Evolutionary conservation across 2,329 filamentous ascomycete genomes (phyloP).

Genomic region (Balansia obtecta): DNA sequence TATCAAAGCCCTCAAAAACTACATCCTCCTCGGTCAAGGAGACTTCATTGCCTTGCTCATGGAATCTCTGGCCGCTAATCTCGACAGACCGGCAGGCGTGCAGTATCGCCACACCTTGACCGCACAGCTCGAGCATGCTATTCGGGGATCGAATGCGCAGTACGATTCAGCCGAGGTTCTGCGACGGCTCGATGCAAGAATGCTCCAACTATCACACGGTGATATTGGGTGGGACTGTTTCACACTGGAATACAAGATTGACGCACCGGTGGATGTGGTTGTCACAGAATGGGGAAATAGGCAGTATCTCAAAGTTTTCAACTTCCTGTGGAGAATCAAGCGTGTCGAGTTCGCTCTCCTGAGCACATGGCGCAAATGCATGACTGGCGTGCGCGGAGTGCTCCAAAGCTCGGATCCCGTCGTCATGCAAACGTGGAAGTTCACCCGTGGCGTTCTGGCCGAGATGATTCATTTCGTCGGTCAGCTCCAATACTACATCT

Average conservation of each 20-base stretch:
- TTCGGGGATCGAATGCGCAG: constrained; percentile 92
- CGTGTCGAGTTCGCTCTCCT: constrained; percentile 89
- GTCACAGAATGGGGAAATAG: constrained; percentile 92
- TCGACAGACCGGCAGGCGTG: constrained; percentile 89
- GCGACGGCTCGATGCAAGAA: constrained; percentile 84
- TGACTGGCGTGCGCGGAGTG: constrained; percentile 89
- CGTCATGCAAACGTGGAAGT: constrained; percentile 76
- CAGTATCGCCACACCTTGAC: constrained; percentile 95
- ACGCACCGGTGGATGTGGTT: constrained; percentile 90
- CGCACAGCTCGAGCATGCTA: constrained; percentile 94
- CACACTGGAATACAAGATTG: constrained; percentile 96
- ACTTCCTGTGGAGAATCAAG: constrained; percentile 97
- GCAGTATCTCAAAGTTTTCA: constrained; percentile 98
- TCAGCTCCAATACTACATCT: constrained; percentile 94
- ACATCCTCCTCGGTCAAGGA: constrained; percentile 85
- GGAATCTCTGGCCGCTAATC: constrained; percentile 86
- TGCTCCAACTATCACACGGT: constrained; percentile 91
- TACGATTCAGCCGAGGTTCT: constrained; percentile 89
- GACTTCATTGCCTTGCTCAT: constrained; percentile 96
- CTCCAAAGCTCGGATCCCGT: constrained; percentile 59
- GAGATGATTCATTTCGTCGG: constrained; percentile 99
- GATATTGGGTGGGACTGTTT: constrained; percentile 99
- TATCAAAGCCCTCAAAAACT: constrained; percentile 82
- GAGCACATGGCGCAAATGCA: constrained; percentile 87
- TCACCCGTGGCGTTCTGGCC: constrained; percentile 72